Conservation (phyloP, 768 basidiomycete species). For the Phaffia australis region DNA sequence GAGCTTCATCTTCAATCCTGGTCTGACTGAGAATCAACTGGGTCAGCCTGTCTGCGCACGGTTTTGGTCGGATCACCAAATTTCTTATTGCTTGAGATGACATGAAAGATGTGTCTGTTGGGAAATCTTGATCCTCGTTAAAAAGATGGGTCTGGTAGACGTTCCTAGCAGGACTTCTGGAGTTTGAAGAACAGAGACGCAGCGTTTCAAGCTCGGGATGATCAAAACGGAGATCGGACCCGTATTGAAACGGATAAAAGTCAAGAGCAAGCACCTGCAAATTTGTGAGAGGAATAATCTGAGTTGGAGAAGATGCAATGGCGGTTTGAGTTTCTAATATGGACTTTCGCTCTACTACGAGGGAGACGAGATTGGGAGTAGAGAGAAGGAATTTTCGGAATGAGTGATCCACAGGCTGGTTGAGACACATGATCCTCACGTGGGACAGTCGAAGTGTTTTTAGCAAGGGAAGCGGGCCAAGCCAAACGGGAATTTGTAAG, state of each 20-base stretch:
- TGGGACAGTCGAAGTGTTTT: conserved; percentile 4
- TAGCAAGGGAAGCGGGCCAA: not conserved
- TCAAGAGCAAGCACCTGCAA: not conserved
- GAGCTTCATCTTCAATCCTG: not conserved
- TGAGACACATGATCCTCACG: not conserved
- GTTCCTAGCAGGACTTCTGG: not conserved
- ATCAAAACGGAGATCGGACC: not conserved
- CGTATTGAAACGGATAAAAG: not conserved
- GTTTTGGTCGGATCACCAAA: not conserved
- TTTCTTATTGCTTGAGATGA: no score
- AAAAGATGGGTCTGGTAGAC: no score
- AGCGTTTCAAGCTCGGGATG: not conserved
- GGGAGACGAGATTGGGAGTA: conserved; percentile 5
- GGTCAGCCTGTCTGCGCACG: not conserved
- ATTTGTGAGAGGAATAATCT: not conserved
- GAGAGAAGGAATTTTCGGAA: not conserved
- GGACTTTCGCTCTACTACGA: not conserved
- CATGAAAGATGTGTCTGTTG: not conserved
- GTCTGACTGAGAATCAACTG: not conserved
- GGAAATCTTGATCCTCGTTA: not conserved
- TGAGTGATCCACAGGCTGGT: not conserved
- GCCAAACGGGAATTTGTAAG: not conserved
- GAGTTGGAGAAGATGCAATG: not conserved
- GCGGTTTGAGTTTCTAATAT: not conserved
- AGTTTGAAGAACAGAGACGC: not conserved